Base-by-base conservation (phyloP, 768 basidiomycete genomes). In the Clitopilus hobsonii region DNA sequence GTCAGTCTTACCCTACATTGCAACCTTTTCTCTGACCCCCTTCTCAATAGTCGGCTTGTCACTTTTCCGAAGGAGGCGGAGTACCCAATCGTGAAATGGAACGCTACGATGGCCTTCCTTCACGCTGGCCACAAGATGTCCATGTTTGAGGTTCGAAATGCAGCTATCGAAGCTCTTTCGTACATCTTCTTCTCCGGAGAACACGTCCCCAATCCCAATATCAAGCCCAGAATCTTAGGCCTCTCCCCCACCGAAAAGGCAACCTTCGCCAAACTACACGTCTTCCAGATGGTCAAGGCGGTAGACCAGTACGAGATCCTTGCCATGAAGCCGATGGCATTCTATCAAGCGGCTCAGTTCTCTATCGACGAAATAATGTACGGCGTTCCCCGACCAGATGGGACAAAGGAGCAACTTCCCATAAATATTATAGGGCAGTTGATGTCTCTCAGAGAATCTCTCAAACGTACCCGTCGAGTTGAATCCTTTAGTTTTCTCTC, bases 311-410 rank as follows among this genome's bases (percentile, higher is more conserved):
- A 53, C 38, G 50, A 59, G n/a, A 45, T 64, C 24, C 49, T 38
- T 8, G 49, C 56, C n/a, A 41, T 61, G 7, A 29, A 61, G 11
- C 67, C 63, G 6, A 58, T 62, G 56, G 62, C 62, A 26, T 64
- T 59, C 38, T 65, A 67, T 55, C 56, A 59, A 30, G 63, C 63
- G 5, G 61, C 65, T 11, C 64, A 66, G 47, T 56, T 65, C 3
- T 32, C 61, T 14, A 50, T 58, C 7, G 41, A 58, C 6, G 58
- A 63, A 50, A 60, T 69, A 22, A 25, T 59, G 13, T 38, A 56
- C 26, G 65, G 63, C 24, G 57, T 61, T 24, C 23, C 52, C 22
- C 51, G 51, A 30, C 51, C 36, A 10, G 58, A 65, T 30, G 56
- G 59, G 22, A 41, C 48, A 2, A n/a, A 47, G 20, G 50, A 56